Conservation (phyloP, 306 rosid genomes). For the Alnus glutinosa region DNA sequence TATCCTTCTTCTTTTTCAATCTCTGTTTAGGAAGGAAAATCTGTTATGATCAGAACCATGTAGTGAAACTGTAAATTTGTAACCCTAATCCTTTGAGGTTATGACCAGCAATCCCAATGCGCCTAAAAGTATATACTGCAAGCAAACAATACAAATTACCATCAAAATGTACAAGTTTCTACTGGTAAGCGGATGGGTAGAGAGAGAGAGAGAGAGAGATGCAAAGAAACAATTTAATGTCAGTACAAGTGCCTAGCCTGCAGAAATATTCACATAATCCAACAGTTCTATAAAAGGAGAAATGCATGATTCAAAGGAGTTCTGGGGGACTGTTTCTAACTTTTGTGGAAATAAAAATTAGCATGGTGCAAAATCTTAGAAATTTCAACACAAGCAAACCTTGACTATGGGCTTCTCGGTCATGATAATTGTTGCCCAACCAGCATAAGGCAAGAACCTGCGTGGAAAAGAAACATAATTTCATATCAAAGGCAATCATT, state of each 20-base stretch:
- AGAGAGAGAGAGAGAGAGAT: neutral
- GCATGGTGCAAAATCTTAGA: neutral
- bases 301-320: neutral
- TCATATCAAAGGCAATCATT: constrained; percentile 2
- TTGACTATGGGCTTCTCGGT: constrained; percentile 67
- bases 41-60: neutral
- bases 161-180: neutral
- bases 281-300: neutral
- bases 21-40: neutral
- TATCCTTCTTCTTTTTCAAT: neutral
- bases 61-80: constrained; percentile 7
- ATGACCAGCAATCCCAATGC: constrained; percentile 46
- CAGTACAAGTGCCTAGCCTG: neutral
- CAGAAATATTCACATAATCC: neutral
- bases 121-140: constrained; percentile 57
- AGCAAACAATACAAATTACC: constrained; percentile 11
- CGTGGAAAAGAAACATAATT: constrained; percentile 14
- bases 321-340: neutral
- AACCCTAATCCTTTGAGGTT: constrained; percentile 35
- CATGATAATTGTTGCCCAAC: constrained; percentile 69
- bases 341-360: neutral
- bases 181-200: neutral
- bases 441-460: constrained; percentile 76
- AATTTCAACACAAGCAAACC: constrained; percentile 45
- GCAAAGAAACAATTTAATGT: neutral